Evolutionary conservation across 1,284 basidiomycete species (phyloP), one percentile per base, ranked within the genome.

Genomic region (Apiotrichum mycotoxinovorans): DNA sequence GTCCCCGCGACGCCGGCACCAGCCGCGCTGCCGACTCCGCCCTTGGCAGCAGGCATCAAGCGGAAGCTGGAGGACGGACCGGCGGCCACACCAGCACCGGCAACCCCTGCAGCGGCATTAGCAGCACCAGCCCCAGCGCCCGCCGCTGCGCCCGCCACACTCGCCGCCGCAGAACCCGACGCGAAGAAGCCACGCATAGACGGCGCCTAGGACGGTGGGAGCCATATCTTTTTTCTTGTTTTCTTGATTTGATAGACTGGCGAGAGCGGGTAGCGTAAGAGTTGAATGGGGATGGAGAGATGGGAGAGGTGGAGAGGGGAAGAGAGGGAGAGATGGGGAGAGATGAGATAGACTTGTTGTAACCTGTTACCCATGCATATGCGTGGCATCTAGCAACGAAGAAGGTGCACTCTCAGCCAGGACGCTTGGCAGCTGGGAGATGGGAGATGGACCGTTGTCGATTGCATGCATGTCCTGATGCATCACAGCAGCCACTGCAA

Each of bases 11-110:
- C 17, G 8, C 15, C 37, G 8, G 37, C 37, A 14, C 37, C 37
- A 18, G 37, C n/a, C n/a, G 37, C 18, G 3, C 37, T 18, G 2
- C 17, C 30, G 49, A 52, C 50, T 41, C 14, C 35, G 14, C 37
- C 37, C 3, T 8, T 41, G 17, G 33, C 51, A 18, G 40, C 42
- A 30, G 40, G 40, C 20, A n/a, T 44, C 51, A 52, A 45, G 26
- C 51, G 43, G 40, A 52, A 50, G 26, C 37, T 50, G 35, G 48
- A 50, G 2, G 48, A 50, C 26, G 48, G 17, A 18, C 17, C 17
- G 47, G 34, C 22, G 34, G 30, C 30, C 30, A 5, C 30, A n/a
- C 8, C 37, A 2, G 15, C 37, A 5, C 15, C 37, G 1, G 17
- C 37, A 18, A n/a, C 20, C 7, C 20, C 30, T 30, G 11, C 37